Evolutionary conservation across 1,139 yeast genomes (phyloP).

Genomic region (Geotrichum candidum): DNA sequence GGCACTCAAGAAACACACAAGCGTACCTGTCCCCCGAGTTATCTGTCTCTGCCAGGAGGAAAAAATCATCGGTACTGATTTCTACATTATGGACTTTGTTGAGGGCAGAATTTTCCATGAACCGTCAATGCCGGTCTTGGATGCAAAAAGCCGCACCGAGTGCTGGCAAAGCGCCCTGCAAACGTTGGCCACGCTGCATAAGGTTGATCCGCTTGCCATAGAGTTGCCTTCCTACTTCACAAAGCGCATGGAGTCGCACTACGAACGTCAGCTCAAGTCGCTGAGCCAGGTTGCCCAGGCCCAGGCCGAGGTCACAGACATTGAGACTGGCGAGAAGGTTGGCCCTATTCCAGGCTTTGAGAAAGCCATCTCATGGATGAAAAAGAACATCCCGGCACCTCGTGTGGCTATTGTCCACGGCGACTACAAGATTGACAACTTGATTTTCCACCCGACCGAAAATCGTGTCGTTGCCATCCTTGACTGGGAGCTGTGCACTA

Average conservation of each 20-base stretch:
- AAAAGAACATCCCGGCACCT: conserved; percentile 47
- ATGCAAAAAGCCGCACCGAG: conserved; percentile 27
- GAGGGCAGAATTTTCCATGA: conserved; percentile 55
- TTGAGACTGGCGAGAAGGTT: conserved; percentile 37
- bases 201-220: conserved; percentile 44
- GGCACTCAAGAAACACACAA: conserved; percentile 32
- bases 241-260: conserved; percentile 42
- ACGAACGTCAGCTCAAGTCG: conserved; percentile 51
- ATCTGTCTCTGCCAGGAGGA: conserved; percentile 61
- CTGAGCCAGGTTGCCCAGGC: conserved; percentile 43
- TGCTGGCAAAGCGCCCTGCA: conserved; percentile 50
- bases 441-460: conserved; percentile 49
- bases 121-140: conserved; percentile 44
- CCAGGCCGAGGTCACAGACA: conserved; percentile 39
- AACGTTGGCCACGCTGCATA: conserved; percentile 50
- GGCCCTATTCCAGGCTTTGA: conserved; percentile 49
- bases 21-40: conserved; percentile 58
- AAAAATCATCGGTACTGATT: conserved; percentile 64
- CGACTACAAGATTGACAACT: conserved; percentile 61
- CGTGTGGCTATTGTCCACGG: conserved; percentile 54
- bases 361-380: conserved; percentile 42
- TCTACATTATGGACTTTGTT: conserved; percentile 56
- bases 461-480: conserved; percentile 51
- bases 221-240: conserved; percentile 42
- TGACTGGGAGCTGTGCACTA: conserved; percentile 66